These are phyloP conservation scores for Pyrenochaeta sp. DNA, from an alignment of 2,329 filamentous ascomycete genomes.

Conservation along the genomic window DNA sequence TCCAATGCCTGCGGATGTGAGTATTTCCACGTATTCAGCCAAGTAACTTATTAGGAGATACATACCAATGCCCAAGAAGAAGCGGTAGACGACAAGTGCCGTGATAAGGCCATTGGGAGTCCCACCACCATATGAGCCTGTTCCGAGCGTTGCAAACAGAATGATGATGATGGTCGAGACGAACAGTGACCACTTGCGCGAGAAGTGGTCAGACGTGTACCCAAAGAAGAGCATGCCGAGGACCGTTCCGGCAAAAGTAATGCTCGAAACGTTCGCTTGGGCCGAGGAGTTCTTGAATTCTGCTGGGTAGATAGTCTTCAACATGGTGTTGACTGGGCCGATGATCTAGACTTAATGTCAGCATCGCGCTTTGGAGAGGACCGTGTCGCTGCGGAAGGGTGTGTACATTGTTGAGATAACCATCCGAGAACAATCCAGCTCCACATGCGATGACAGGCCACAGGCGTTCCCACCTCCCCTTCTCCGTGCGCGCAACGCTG, in stretches of 20 bases:
- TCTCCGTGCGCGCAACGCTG: conserved; percentile 40
- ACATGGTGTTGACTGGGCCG: conserved; percentile 82
- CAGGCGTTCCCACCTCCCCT: conserved; percentile 54
- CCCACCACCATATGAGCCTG: conserved; percentile 78
- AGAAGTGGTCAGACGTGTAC: conserved; percentile 82
- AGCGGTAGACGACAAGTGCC: conserved; percentile 81
- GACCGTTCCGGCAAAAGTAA: conserved; percentile 87
- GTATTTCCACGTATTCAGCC: not conserved
- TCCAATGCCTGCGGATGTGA: conserved; percentile 65
- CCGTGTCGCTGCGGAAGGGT: conserved; percentile 10
- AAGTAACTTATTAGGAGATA: not conserved
- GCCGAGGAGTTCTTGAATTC: conserved; percentile 74
- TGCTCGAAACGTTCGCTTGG: conserved; percentile 77
- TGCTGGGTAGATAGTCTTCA: conserved; percentile 71
- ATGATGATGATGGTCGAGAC: conserved; percentile 84
- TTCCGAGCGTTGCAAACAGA: conserved; percentile 79
- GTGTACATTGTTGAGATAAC: conserved; percentile 84
- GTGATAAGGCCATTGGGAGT: conserved; percentile 75
- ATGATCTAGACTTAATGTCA: conserved; percentile 68
- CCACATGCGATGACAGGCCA: conserved; percentile 87
- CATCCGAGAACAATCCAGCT: conserved; percentile 88
- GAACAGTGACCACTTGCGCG: conserved; percentile 81
- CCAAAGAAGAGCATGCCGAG: conserved; percentile 83
- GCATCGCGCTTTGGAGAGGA: conserved; percentile 12
- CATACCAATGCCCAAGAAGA: conserved; percentile 69